A percentile compares a stretch with the other conserved stretches of the same genome.
These are phyloP conservation scores for Pseudomassariella vexata DNA, from an alignment of 2,329 filamentous ascomycete genomes.

Conservation along the genomic window DNA sequence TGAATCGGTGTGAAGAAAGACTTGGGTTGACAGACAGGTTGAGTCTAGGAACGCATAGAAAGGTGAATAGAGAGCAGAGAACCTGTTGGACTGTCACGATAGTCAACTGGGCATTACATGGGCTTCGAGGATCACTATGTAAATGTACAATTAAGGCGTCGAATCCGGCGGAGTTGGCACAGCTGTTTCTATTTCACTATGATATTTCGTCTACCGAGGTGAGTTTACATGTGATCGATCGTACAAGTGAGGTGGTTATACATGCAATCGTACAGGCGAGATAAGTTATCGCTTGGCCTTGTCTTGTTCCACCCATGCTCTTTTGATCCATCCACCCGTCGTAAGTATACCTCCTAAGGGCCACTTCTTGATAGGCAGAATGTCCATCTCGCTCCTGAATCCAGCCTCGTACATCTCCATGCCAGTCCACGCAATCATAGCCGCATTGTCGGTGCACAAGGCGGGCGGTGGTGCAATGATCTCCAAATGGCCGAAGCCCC, in stretches of 20 bases:
- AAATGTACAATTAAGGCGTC: conserved; percentile 18
- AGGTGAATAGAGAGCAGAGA: conserved; percentile 6
- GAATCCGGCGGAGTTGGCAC: background rate
- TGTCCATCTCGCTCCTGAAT: conserved; percentile 56
- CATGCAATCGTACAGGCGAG: no score
- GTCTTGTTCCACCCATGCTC: no score
- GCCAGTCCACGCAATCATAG: conserved; percentile 94
- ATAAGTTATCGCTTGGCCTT: no score
- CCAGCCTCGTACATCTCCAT: conserved; percentile 87
- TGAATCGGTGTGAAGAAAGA: no score
- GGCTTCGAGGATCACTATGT: conserved; percentile 10
- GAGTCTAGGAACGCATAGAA: background rate
- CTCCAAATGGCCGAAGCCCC: conserved; percentile 55
- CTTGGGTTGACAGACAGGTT: conserved; percentile 1
- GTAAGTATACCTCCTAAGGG: conserved; percentile 60
- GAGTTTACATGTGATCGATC: no score
- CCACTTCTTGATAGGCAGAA: conserved; percentile 64
- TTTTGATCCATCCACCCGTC: conserved; percentile 36
- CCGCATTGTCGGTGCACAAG: conserved; percentile 90
- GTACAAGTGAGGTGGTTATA: no score
- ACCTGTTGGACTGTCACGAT: conserved; percentile 14
- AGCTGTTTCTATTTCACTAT: background rate
- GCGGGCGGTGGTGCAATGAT: conserved; percentile 69
- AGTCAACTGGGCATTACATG: conserved; percentile 11
- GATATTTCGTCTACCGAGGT: conserved; percentile 1